Conservation (phyloP, 768 basidiomycete species). For the Daedaleopsis nitida region DNA sequence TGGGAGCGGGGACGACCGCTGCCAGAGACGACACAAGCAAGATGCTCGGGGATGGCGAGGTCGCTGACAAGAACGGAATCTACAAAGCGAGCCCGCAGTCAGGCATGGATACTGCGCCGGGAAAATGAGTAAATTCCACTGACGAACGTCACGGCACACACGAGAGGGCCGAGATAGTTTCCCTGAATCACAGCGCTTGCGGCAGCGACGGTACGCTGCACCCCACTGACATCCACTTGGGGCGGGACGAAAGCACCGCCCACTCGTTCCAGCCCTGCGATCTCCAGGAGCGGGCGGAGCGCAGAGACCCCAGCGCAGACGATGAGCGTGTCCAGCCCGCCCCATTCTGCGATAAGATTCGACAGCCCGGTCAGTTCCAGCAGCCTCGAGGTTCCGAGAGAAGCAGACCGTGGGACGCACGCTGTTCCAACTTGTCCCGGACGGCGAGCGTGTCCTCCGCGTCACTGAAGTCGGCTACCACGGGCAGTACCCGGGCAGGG, state of each 20-base stretch:
- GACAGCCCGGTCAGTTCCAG: neutral
- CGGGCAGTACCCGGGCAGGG: slow-evolving; percentile 36
- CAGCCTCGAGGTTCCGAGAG: neutral
- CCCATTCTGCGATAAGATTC: slow-evolving; percentile 58
- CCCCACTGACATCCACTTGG: slow-evolving; percentile 52
- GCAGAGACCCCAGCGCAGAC: slow-evolving; percentile 86
- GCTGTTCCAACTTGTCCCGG: slow-evolving; percentile 50
- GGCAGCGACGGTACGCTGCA: slow-evolving; percentile 59
- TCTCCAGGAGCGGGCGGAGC: slow-evolving; percentile 69
- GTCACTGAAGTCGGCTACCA: slow-evolving; percentile 64
- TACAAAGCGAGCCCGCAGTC: slow-evolving; percentile 31
- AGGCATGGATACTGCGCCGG: neutral
- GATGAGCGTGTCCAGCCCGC: slow-evolving; percentile 79
- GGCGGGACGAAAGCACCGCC: slow-evolving; percentile 35
- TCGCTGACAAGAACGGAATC: slow-evolving; percentile 73
- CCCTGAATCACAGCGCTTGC: slow-evolving; percentile 56
- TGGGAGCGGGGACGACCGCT: slow-evolving; percentile 82
- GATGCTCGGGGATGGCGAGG: slow-evolving; percentile 70
- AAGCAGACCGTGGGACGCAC: slow-evolving; percentile 43
- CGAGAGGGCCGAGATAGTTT: slow-evolving; percentile 72
- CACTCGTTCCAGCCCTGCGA: slow-evolving; percentile 57
- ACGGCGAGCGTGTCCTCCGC: slow-evolving; percentile 69
- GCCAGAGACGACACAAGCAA: slow-evolving; percentile 81
- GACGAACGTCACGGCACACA: slow-evolving; percentile 74
- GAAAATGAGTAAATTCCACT: slow-evolving; percentile 26